Evolutionary conservation across 805 yeast genomes (phyloP).

Genomic region (Yamadazyma laniorum): DNA sequence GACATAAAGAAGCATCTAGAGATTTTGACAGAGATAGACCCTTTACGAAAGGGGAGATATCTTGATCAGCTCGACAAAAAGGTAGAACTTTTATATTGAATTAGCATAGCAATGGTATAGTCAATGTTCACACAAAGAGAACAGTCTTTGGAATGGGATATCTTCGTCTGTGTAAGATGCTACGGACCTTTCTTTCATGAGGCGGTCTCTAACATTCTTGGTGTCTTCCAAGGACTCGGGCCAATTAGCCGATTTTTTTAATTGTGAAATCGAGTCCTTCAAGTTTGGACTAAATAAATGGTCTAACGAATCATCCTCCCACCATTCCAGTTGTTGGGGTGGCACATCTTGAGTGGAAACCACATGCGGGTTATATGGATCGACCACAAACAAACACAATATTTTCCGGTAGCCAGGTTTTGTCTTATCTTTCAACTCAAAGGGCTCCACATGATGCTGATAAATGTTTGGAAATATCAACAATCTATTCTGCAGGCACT

Average conservation of each 20-base stretch:
- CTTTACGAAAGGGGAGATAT: constrained; percentile 63
- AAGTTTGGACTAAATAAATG: constrained; percentile 10
- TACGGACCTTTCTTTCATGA: constrained; percentile 32
- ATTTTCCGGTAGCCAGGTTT: constrained; percentile 40
- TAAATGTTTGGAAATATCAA: constrained; percentile 38
- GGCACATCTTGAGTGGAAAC: constrained; percentile 32
- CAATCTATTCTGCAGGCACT: constrained; percentile 24
- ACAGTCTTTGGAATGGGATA: constrained; percentile 18
- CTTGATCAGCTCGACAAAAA: constrained; percentile 31
- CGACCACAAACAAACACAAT: constrained; percentile 39
- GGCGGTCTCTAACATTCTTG: constrained; percentile 22
- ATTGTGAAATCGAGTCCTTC: no score
- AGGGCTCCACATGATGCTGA: constrained; percentile 42
- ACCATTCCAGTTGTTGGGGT: constrained; percentile 39
- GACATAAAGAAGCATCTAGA: constrained; percentile 38
- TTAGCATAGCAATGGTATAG: no score
- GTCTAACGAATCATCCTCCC: constrained; percentile 14
- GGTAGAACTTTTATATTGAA: constrained; percentile 3
- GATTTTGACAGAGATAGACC: constrained; percentile 55
- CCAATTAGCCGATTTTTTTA: no score
- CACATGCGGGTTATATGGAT: constrained; percentile 30
- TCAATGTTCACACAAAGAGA: constrained; percentile 36
- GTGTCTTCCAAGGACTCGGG: constrained; percentile 24
- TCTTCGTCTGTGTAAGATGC: constrained; percentile 14
- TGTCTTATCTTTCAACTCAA: constrained; percentile 33